These are phyloP conservation scores for Cronartium ribicola DNA, from an alignment of 1,284 basidiomycete species.

Conservation along the genomic window DNA sequence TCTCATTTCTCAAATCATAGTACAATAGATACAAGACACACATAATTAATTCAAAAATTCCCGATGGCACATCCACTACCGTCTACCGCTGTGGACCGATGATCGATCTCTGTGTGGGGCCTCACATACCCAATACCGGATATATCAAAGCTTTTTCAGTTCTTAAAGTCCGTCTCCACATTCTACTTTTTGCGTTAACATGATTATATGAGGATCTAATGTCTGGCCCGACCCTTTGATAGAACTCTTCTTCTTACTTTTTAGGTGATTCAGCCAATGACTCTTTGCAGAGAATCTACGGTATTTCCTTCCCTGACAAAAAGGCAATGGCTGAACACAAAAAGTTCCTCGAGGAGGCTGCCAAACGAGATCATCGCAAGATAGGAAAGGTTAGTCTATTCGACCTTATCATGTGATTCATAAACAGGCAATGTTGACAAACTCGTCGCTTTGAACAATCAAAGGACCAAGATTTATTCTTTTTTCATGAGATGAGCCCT, in stretches of 20 bases:
- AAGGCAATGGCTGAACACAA: constrained; percentile 96
- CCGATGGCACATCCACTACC: constrained; percentile 93
- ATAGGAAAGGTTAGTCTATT: constrained; percentile 67
- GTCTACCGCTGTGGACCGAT: constrained; percentile 98
- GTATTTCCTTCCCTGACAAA: constrained; percentile 97
- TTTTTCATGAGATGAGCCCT: constrained; percentile 94
- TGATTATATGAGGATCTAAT: neutral
- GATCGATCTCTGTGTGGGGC: constrained; percentile 95
- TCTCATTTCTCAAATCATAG: constrained; percentile 53
- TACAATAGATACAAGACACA: constrained; percentile 99
- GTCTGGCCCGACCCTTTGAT: constrained; percentile 8
- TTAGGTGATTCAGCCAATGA: constrained; percentile 91
- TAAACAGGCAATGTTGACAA: neutral
- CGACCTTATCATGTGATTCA: neutral
- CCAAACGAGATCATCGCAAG: constrained; percentile 93
- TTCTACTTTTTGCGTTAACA: neutral
- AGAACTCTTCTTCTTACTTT: constrained; percentile 99
- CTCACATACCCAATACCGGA: constrained; percentile 95
- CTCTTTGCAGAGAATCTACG: constrained; percentile 93
- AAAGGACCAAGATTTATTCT: constrained; percentile 92
- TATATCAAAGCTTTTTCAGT: constrained; percentile 95
- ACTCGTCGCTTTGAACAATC: constrained; percentile 6
- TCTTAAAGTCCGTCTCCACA: constrained; percentile 65
- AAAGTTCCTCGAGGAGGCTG: constrained; percentile 89
- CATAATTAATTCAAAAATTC: constrained; percentile 91